Base-by-base conservation (phyloP, 176 grass and related monocot species). In the Phoenix dactylifera region DNA sequence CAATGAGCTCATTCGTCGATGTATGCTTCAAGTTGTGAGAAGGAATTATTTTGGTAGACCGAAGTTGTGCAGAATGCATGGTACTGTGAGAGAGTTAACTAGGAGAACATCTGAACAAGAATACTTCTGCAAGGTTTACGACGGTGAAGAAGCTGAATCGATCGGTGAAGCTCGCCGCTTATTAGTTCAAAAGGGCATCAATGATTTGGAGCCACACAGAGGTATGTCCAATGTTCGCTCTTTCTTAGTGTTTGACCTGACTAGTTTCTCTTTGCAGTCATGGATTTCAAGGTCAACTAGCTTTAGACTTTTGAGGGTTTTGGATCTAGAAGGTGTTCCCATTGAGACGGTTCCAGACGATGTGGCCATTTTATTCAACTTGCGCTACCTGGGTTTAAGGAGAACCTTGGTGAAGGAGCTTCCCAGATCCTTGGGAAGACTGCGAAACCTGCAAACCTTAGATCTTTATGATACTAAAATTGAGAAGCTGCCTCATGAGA, bases 31-130 rank as follows among this genome's bases (percentile, higher is more conserved):
- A 48, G 28, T 65, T n/a, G 71, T 74, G 14, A 3, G 15, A 14
- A 65, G 26, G 53, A 63, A 74, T 50, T 14, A 25, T 26, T 35
- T 74, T 56, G 60, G 60, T 18, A 54, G 18, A 39, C 59, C 64
- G 4, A 65, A 14, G 16, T 19, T 23, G 16, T 65, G 59, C 25
- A 53, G 26, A 3, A 56, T 74, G 71, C 71, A 74, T 44, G 49
- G 57, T 54, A 22, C 65, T 49, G 6, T 74, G 22, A 55, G 60
- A 64, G 71, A 74, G 16, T 26, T 74, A n/a, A 50, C 71, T 65
- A 3, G 65, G 26, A 65, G 16, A n/a, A 22, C 63, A 15, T 77
- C 74, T 19, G 19, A 52, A 69, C 19, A 6, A 4, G 64, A 69
- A 32, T 24, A 30, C 55, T 77, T 77, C 52, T 48, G 59, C 3